Evolutionary conservation across 116 monocot species (phyloP).

Genomic region (Iris pallida): DNA sequence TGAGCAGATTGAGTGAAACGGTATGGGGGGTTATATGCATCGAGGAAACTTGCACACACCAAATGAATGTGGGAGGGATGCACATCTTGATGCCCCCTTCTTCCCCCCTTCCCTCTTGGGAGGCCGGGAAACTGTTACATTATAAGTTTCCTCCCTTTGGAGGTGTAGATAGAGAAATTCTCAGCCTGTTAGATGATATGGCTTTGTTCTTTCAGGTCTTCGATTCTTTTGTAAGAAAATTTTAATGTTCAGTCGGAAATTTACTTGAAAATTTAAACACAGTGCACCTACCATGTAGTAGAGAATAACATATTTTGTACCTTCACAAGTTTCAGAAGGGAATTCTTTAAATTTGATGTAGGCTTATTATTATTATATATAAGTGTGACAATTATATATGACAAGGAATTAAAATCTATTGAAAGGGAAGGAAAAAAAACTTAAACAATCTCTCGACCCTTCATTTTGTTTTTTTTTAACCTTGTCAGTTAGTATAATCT

Average conservation of each 20-base stretch:
- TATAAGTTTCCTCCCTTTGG: slow-evolving; percentile 11
- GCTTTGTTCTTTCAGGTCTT: slow-evolving; percentile 32
- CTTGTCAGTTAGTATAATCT: too few relatives aligned
- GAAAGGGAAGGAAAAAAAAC: too few relatives aligned
- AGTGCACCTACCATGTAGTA: too few relatives aligned
- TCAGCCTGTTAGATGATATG: slow-evolving; percentile 26
- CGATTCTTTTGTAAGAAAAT: slow-evolving; percentile 50
- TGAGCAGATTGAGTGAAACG: slow-evolving; percentile 68
- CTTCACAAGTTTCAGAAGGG: too few relatives aligned
- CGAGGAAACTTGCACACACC: too few relatives aligned
- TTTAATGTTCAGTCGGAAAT: slow-evolving; percentile 27
- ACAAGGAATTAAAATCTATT: too few relatives aligned
- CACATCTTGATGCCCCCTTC: neutral
- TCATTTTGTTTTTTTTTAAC: too few relatives aligned
- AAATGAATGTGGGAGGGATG: neutral
- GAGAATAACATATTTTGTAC: too few relatives aligned
- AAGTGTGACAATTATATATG: too few relatives aligned
- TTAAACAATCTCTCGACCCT: too few relatives aligned
- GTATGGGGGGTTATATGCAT: neutral
- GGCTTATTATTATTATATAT: too few relatives aligned
- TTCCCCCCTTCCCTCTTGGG: neutral
- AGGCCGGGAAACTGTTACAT: neutral
- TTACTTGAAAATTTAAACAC: neutral
- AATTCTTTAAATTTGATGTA: too few relatives aligned
- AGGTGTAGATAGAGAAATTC: slow-evolving; percentile 47